Conservation (phyloP, 2,329 filamentous ascomycete species). For the Colletotrichum cereale region DNA sequence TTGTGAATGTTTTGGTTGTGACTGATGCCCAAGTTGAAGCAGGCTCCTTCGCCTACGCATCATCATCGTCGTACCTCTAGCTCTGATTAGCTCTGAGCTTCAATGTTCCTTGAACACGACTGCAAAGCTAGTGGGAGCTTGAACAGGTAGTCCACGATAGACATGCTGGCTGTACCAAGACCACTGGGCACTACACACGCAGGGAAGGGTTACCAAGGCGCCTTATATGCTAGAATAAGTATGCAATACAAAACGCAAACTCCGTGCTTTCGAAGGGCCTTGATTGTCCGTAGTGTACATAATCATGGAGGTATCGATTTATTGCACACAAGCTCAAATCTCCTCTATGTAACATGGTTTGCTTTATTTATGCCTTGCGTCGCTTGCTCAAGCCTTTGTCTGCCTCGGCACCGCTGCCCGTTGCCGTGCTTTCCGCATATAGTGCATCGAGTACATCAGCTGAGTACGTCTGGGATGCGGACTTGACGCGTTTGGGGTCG, state of each 20-base stretch:
- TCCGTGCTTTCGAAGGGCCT: not conserved
- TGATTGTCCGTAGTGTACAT: not conserved
- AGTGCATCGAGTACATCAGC: slow-evolving; percentile 64
- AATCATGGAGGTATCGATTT: not conserved
- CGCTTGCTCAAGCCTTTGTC: slow-evolving; percentile 59
- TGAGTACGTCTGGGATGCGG: slow-evolving; percentile 51
- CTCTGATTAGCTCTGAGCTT: not conserved
- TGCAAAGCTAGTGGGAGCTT: not conserved
- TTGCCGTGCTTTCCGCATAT: slow-evolving; percentile 49
- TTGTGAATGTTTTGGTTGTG: not conserved
- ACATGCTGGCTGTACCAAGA: not conserved
- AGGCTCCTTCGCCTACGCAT: not conserved
- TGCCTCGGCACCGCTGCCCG: slow-evolving; percentile 49
- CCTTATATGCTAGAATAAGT: not conserved
- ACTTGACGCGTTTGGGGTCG: slow-evolving; percentile 70
- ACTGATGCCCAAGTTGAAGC: not conserved
- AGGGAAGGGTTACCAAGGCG: not conserved
- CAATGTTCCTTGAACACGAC: not conserved
- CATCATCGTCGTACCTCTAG: not conserved
- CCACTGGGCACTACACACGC: not conserved
- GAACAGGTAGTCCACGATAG: not conserved
- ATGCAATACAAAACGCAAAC: not conserved
- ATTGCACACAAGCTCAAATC: not conserved
- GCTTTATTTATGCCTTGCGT: slow-evolving; percentile 57
- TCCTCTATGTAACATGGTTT: not conserved